Base-by-base conservation (phyloP, 345 rosid species). In the Bruguiera gymnorhiza region DNA sequence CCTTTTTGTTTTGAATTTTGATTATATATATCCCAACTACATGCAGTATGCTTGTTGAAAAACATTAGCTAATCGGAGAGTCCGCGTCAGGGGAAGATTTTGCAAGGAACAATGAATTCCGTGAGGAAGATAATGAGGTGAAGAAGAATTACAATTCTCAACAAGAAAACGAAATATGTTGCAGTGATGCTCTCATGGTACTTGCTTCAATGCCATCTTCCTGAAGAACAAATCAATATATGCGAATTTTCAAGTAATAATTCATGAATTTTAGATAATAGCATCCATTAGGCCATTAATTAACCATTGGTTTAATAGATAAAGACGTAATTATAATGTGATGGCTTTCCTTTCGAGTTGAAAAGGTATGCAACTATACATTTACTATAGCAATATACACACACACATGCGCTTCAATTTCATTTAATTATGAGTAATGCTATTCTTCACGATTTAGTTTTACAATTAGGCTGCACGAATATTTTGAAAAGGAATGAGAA, bases 51-150 rank as follows among this genome's bases (percentile, higher is more conserved):
- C 91, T 26, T 93, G 98, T 63, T 93, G 96, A 20, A 90, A 93
- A 85, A 86, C 93, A 81, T 82, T 93, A 65, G 98, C 98, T 9
- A 96, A 93, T 72, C 70, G 97, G 51, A 82, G 98, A 62, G 96
- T 90, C 65, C 86, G 98, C 56, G 84, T 93, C n/a, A 87, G 98
- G 0, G 97, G 97, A 26, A 80, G 98, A 77, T 93, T 93, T 93
- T 71, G 98, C 96, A 0, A 81, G 92, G 78, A 93, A 93, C 78
- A 84, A 43, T 65, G 93, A 86, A 65, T 62, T 73, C 6, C 69
- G 82, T 70, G 93, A 90, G 63, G 88, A 86, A 51, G 91, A 87
- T 66, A 77, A 70, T 32, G 67, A 51, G 51, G 68, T 62, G 59
- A 82, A 75, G 71, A 85, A 81, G 63, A 82, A 71, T 20, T 73